phyloP scores from a whole-genome alignment of 176 grass and related monocot genomes.

The Triticum turgidum region DNA sequence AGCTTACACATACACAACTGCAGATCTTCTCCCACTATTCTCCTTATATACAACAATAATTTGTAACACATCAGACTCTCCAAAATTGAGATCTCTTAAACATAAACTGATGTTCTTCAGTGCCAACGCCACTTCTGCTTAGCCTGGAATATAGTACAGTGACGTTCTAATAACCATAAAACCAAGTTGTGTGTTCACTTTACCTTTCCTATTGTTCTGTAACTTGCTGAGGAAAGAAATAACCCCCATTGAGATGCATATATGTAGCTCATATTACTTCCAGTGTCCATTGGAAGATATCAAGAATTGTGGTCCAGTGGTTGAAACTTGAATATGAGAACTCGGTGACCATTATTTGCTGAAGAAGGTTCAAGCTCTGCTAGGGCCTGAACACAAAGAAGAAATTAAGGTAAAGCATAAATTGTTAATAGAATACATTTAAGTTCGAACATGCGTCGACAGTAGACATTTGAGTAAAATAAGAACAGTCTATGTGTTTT shows the following conservation, averaged over 20 bases:
- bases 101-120: too few relatives aligned
- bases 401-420: constrained; percentile 14
- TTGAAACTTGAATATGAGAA: constrained; percentile 71
- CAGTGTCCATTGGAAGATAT: constrained; percentile 91
- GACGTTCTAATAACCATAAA: too few relatives aligned
- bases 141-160: too few relatives aligned
- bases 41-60: too few relatives aligned
- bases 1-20: too few relatives aligned
- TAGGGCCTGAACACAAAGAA: constrained; percentile 47
- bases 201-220: too few relatives aligned
- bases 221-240: constrained; percentile 9
- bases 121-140: too few relatives aligned
- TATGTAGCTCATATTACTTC: constrained; percentile 66
- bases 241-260: constrained; percentile 81
- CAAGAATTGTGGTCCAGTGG: constrained; percentile 94
- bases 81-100: too few relatives aligned
- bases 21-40: too few relatives aligned
- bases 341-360: constrained; percentile 72
- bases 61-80: too few relatives aligned
- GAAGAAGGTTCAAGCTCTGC: constrained; percentile 37
- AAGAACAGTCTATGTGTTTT: too few relatives aligned
- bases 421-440: not conserved
- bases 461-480: not conserved
- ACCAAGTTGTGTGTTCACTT: not conserved
- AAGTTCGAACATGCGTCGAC: not conserved